Evolutionary conservation across 768 basidiomycete genomes (phyloP).

Genomic region (Amanita rimosa): DNA sequence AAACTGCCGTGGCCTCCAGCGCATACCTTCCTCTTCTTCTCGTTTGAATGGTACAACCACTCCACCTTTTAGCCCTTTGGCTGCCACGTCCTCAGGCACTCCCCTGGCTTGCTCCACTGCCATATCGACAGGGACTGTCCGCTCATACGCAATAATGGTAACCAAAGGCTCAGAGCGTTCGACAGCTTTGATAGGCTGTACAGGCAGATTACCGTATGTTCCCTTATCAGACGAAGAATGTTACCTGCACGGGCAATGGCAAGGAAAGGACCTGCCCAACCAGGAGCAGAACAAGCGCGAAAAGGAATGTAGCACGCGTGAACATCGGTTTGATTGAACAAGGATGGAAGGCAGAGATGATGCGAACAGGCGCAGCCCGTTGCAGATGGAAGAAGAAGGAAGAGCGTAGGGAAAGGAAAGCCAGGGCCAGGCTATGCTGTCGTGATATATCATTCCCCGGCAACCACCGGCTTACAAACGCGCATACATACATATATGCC

Average conservation of each 20-base stretch:
- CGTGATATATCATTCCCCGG: background rate
- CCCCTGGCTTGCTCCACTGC: conserved; percentile 8
- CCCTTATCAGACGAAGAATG: background rate
- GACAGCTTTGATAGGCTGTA: background rate
- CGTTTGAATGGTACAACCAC: conserved; percentile 15
- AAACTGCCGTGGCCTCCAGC: background rate
- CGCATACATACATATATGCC: conserved; percentile 32
- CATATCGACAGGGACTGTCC: conserved; percentile 13
- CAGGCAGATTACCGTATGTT: background rate
- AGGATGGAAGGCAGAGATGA: conserved; percentile 12
- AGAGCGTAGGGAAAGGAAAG: background rate
- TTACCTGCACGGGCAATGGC: conserved; percentile 31
- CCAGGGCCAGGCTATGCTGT: background rate
- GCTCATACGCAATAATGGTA: conserved; percentile 10
- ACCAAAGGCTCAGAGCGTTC: conserved; percentile 12
- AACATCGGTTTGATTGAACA: conserved; percentile 27
- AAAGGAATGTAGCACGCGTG: conserved; percentile 23
- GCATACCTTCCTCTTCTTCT: conserved; percentile 4
- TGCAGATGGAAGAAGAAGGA: background rate
- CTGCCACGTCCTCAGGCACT: conserved; percentile 6
- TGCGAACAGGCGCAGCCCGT: conserved; percentile 4
- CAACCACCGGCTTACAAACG: background rate
- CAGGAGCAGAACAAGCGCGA: conserved; percentile 29
- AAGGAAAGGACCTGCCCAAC: conserved; percentile 34
- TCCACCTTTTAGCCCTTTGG: conserved; percentile 16